Conservation (phyloP, 306 rosid species). For the Begonia peltatifolia region DNA sequence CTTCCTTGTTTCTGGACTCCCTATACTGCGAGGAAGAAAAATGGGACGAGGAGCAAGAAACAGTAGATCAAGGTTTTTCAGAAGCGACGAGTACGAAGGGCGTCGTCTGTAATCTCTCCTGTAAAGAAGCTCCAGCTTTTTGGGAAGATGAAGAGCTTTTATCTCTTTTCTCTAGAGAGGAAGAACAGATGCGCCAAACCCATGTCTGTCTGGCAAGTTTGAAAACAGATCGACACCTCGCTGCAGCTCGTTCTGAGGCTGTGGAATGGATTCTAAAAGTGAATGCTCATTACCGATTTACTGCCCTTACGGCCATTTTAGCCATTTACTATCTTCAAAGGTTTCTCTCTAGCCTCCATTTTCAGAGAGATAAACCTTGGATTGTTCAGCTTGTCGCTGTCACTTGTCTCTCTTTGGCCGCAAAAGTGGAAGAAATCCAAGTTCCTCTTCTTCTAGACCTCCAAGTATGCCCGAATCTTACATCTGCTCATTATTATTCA, state of each 20-base stretch:
- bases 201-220: neutral
- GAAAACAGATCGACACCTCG: slow-evolving; percentile 4
- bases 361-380: slow-evolving; percentile 81
- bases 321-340: slow-evolving; percentile 68
- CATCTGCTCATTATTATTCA: neutral
- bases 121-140: neutral
- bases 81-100: neutral
- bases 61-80: neutral
- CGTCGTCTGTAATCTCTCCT: neutral
- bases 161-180: slow-evolving; percentile 6
- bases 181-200: neutral
- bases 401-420: slow-evolving; percentile 85
- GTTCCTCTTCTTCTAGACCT: slow-evolving; percentile 88
- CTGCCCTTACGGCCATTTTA: slow-evolving; percentile 65
- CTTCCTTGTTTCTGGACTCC: slow-evolving; percentile 3
- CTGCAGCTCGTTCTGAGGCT: slow-evolving; percentile 38
- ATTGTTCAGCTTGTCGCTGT: slow-evolving; percentile 77
- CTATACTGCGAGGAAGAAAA: slow-evolving; percentile 7
- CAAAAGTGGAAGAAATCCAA: slow-evolving; percentile 87
- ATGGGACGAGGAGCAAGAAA: neutral
- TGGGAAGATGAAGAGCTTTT: slow-evolving; percentile 4
- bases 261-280: slow-evolving; percentile 77
- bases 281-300: slow-evolving; percentile 54
- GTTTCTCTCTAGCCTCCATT: slow-evolving; percentile 43
- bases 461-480: slow-evolving; percentile 32